Base-by-base conservation (phyloP, 805 yeast species). In the Suhomyces sp. region DNA sequence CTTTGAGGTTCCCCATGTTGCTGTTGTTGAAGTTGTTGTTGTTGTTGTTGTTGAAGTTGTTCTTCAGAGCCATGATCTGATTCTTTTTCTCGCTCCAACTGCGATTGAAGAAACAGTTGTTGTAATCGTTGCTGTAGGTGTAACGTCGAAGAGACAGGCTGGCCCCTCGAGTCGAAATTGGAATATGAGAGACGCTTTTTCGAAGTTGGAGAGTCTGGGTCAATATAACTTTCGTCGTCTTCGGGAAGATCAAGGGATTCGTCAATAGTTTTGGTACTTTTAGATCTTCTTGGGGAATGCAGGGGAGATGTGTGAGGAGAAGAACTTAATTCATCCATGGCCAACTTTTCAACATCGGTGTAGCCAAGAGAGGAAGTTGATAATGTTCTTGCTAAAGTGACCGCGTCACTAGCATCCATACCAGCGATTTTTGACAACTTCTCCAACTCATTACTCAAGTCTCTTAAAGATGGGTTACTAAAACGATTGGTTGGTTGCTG, bases 351-450 rank as follows among this genome's bases (percentile, higher is more conserved):
- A 4, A 70, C 67, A 35, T 68, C 72, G 9, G 79, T 72, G 44
- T 70, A 70, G 9, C 84, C 83, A 19, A 83, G 65, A 0, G 87
- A 77, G 0, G 83, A 74, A 30, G 86, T 74, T 2, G 91, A 82
- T 31, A 88, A 68, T 1, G 93, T 79, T 50, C 95, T 68, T 0
- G 95, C 96, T 37, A 87, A 66, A 0, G 95, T 79, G 4, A 83
- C 81, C 0, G 95, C 95, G 63, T 87, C 95, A 25, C 81, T 75
- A 4, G 88, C 80, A 35, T 79, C 81, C 58, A 85, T 62, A 0
- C 95, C 93, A 0, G 91, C 95, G 58, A 79, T 67, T 44, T 80
- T 82, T 0, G 91, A 79, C 29, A 88, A 65, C 29, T 73, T 77
- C 44, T 85, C 83, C 36, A 90, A 65, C 56, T 90, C 96, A 42